Evolutionary conservation across 371 early-diverging fungal genomes (phyloP), one percentile per base, ranked within the genome.

Genomic region (Batkoa obscura): DNA sequence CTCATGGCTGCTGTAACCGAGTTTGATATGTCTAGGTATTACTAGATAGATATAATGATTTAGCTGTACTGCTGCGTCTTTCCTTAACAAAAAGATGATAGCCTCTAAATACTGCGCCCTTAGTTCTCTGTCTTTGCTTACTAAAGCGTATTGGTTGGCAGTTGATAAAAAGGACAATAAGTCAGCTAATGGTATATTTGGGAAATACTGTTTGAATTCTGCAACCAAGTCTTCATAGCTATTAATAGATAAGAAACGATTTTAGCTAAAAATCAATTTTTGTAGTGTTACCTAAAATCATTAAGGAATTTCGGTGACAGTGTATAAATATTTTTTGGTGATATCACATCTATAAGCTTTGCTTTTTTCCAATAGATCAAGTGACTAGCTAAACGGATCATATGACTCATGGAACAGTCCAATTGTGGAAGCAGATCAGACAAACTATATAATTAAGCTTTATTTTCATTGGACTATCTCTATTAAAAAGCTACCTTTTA

Each of bases 341-440:
- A 75, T 46, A 92, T 80, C 5, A 84, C 83, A 64, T 87, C 79
- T 43, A 92, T 86, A 38, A 93, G 66, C 60, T 83, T 83, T 2
- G 92, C 93, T 59, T 87, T 85, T 43, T 76, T 64, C 93, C 94
- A 93, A 62, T 84, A 88, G 41, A 90, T 83, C 37, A 95, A 68
- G 66, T 95, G 94, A 0, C 91, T 86, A 6, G 84, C 90, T 30
- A 88, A 60, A 1, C 84, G 75, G 63, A 87, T 92, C 2, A 94
- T 77, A 58, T 90, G 91, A 0, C 90, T 83, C 46, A 90, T 71
- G 1, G 93, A 88, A 63, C 92, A 91, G 63, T 88, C 88, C 10
- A 92, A 63, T 15, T 80, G 64, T 9, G 81, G 63, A 65, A 87
- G 86, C 15, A 94, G 69, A 58, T 86, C 81, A 23, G 86, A 80